Evolutionary conservation across 2,329 filamentous ascomycete genomes (phyloP).

Genomic region (Piedraia hortae): DNA sequence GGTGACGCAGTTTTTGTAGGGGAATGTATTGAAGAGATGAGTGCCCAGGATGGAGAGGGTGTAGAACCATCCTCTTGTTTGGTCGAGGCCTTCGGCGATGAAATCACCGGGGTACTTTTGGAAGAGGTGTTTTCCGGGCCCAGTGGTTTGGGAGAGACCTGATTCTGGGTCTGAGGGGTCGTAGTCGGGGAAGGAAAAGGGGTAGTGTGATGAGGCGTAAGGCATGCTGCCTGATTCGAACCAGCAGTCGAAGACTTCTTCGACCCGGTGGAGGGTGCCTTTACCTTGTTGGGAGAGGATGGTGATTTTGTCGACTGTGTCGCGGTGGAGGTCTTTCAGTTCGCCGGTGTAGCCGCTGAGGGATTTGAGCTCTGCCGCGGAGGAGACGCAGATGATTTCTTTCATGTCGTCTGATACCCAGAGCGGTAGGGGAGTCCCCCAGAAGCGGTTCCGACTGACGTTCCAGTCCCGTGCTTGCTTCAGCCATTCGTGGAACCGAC

Average conservation of each 20-base stretch:
- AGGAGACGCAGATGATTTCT: slow-evolving; percentile 66
- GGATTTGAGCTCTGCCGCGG: slow-evolving; percentile 55
- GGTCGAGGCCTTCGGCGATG: slow-evolving; percentile 77
- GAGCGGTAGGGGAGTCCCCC: slow-evolving; percentile 76
- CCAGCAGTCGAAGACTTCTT: slow-evolving; percentile 92
- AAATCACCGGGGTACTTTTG: slow-evolving; percentile 74
- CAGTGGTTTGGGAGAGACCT: slow-evolving; percentile 7
- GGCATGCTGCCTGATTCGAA: slow-evolving; percentile 94
- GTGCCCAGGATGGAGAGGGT: slow-evolving; percentile 70
- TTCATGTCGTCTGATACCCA: slow-evolving; percentile 80
- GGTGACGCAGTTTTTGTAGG: slow-evolving; percentile 90
- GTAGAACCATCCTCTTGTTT: slow-evolving; percentile 94
- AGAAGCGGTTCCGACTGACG: slow-evolving; percentile 76
- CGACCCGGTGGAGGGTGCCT: slow-evolving; percentile 49
- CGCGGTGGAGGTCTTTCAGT: slow-evolving; percentile 63
- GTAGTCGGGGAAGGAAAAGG: slow-evolving; percentile 57
- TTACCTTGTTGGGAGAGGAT: slow-evolving; percentile 78
- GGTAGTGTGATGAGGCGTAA: slow-evolving; percentile 72
- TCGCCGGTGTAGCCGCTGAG: slow-evolving; percentile 68
- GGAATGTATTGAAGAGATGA: slow-evolving; percentile 57
- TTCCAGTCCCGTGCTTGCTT: slow-evolving; percentile 83
- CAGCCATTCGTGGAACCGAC: slow-evolving; percentile 78
- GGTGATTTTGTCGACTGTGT: slow-evolving; percentile 81
- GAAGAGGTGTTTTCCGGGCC: slow-evolving; percentile 30
- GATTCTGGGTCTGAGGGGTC: slow-evolving; percentile 9